These are phyloP conservation scores for Sporothrix humicola DNA, from an alignment of 2,329 filamentous ascomycete species.

Conservation along the genomic window DNA sequence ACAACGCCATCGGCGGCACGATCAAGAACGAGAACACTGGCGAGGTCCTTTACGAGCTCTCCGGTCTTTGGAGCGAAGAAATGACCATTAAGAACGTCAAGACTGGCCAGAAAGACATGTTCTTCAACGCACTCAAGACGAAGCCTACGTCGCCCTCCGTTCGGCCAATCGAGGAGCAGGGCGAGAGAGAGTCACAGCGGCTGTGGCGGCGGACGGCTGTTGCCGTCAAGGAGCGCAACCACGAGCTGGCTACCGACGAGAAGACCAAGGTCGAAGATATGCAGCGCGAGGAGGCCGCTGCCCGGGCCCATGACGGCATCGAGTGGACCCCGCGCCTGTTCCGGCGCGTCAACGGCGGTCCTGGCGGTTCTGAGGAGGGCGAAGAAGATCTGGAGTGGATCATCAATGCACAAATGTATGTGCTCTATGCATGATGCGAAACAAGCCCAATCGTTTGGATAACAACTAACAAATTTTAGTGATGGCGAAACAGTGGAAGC, in stretches of 20 bases:
- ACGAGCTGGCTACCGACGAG: conserved; percentile 87
- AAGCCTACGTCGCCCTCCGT: conserved; percentile 76
- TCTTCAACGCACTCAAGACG: conserved; percentile 84
- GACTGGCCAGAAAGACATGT: conserved; percentile 86
- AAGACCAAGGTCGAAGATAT: conserved; percentile 96
- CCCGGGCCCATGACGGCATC: conserved; percentile 74
- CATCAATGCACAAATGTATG: conserved; percentile 82
- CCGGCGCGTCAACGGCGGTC: conserved; percentile 72
- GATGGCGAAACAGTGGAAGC: conserved; percentile 70
- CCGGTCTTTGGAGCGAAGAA: conserved; percentile 90
- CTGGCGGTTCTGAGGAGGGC: conserved; percentile 74
- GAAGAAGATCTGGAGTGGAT: conserved; percentile 95
- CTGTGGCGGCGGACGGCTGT: conserved; percentile 83
- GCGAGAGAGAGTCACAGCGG: conserved; percentile 85
- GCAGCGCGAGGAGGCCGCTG: conserved; percentile 86
- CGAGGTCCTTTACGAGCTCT: conserved; percentile 87
- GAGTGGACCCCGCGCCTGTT: conserved; percentile 92
- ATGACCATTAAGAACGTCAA: conserved; percentile 88
- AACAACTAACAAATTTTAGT: conserved; percentile 23
- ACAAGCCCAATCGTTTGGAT: too few relatives aligned
- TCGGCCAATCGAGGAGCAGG: conserved; percentile 83
- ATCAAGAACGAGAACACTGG: conserved; percentile 89
- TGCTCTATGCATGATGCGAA: neutral
- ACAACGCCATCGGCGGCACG: conserved; percentile 90
- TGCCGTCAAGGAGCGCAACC: conserved; percentile 83